Evolutionary conservation across 2,329 filamentous ascomycete genomes (phyloP).

Genomic region (Dactylellina sp.): DNA sequence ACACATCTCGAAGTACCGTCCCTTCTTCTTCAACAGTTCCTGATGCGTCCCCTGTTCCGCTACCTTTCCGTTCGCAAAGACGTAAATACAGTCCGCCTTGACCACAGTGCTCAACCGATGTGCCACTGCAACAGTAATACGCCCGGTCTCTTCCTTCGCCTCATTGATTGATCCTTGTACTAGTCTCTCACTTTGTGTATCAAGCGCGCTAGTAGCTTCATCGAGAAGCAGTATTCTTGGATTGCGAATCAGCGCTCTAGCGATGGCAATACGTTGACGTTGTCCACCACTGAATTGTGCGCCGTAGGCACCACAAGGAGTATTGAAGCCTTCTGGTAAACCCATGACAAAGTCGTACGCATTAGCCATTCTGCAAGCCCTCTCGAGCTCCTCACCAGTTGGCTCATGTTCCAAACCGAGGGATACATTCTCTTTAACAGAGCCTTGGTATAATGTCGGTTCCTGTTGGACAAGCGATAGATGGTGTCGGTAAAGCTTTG

Average conservation of each 20-base stretch:
- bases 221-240: conserved; percentile 77
- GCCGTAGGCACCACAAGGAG: conserved; percentile 75
- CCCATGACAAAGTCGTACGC: conserved; percentile 78
- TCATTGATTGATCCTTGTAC: conserved; percentile 64
- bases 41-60: conserved; percentile 64
- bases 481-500: conserved; percentile 64
- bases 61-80: conserved; percentile 64
- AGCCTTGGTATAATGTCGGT: conserved; percentile 67
- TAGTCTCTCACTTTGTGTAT: conserved; percentile 65
- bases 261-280: conserved; percentile 77
- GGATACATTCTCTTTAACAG: conserved; percentile 60
- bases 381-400: conserved; percentile 68
- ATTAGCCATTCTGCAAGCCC: conserved; percentile 72
- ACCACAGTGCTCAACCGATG: conserved; percentile 64
- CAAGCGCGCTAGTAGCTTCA: conserved; percentile 78
- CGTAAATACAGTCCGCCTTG: conserved; percentile 64
- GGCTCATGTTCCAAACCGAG: conserved; percentile 67
- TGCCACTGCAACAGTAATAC: conserved; percentile 68
- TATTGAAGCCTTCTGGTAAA: conserved; percentile 76
- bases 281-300: conserved; percentile 77
- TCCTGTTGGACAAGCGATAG: conserved; percentile 67
- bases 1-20: conserved; percentile 60
- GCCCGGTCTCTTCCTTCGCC: conserved; percentile 61
- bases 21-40: conserved; percentile 62
- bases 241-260: conserved; percentile 75